These are phyloP conservation scores for Effrenium voratum DNA, from an alignment of 73 alveolate species.

Conservation along the genomic window DNA sequence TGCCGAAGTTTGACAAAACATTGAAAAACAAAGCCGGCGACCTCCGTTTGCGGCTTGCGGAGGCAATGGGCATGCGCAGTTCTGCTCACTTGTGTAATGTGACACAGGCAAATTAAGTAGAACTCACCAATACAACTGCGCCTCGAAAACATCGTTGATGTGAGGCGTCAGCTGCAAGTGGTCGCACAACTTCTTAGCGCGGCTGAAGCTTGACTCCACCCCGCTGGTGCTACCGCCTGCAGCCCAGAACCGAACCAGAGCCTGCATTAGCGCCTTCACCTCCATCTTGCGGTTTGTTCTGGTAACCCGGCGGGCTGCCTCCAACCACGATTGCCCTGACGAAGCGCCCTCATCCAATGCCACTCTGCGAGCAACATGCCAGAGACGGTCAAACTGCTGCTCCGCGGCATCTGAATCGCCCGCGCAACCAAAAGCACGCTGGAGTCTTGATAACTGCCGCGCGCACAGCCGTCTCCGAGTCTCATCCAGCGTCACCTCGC, in stretches of 20 bases:
- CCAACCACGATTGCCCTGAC: neutral
- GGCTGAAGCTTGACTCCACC: neutral
- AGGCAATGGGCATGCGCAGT: neutral
- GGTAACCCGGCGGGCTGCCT: neutral
- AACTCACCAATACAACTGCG: neutral
- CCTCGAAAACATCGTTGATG: conserved; percentile 4
- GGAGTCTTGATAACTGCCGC: neutral
- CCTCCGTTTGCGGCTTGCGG: neutral
- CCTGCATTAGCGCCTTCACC: neutral
- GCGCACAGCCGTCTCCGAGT: no score
- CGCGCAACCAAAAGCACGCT: neutral
- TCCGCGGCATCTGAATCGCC: conserved; percentile 2
- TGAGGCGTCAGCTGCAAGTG: neutral
- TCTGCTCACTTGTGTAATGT: no score
- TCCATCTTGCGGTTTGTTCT: neutral
- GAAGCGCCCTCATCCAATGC: neutral
- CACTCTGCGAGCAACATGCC: neutral
- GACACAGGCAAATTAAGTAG: neutral
- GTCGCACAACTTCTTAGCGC: conserved; percentile 9
- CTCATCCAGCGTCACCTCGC: neutral
- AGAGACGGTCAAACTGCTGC: neutral
- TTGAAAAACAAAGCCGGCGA: neutral
- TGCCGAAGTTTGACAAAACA: neutral
- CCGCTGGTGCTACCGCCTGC: conserved; percentile 8
- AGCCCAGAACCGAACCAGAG: conserved; percentile 36